These are phyloP conservation scores for Tylopilus cervinicoccineus DNA, from an alignment of 768 basidiomycete species.

Conservation along the genomic window DNA sequence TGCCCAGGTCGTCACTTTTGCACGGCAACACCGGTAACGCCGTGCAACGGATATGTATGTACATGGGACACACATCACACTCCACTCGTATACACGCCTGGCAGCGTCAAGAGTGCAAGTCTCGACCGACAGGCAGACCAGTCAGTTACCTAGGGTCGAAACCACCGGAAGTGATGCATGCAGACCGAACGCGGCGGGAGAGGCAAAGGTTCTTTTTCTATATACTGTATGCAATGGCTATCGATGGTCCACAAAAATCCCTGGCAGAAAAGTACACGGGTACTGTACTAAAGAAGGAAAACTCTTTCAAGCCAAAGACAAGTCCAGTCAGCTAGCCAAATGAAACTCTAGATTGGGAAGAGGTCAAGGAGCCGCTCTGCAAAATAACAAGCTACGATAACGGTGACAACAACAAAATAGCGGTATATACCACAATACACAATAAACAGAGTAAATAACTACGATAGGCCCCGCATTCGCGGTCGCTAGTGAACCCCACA, in stretches of 20 bases:
- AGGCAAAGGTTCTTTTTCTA: not conserved
- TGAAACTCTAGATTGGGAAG: slow-evolving; percentile 9
- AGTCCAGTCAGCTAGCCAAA: not conserved
- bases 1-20: too few relatives aligned
- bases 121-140: too few relatives aligned
- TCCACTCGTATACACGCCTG: too few relatives aligned
- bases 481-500: slow-evolving; percentile 11
- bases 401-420: slow-evolving; percentile 1
- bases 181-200: too few relatives aligned
- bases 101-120: too few relatives aligned
- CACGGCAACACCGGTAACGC: too few relatives aligned
- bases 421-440: slow-evolving; percentile 18
- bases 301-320: not conserved
- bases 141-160: too few relatives aligned
- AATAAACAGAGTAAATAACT: slow-evolving; percentile 24
- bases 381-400: not conserved
- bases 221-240: not conserved
- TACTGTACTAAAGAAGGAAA: not conserved
- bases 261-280: slow-evolving; percentile 1
- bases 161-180: too few relatives aligned
- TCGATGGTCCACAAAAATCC: not conserved
- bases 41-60: too few relatives aligned
- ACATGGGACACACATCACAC: too few relatives aligned
- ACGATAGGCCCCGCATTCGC: slow-evolving; percentile 14
- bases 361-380: not conserved